phyloP scores from a whole-genome alignment of 768 basidiomycete genomes.

The Termitomyces bulborhizus region DNA sequence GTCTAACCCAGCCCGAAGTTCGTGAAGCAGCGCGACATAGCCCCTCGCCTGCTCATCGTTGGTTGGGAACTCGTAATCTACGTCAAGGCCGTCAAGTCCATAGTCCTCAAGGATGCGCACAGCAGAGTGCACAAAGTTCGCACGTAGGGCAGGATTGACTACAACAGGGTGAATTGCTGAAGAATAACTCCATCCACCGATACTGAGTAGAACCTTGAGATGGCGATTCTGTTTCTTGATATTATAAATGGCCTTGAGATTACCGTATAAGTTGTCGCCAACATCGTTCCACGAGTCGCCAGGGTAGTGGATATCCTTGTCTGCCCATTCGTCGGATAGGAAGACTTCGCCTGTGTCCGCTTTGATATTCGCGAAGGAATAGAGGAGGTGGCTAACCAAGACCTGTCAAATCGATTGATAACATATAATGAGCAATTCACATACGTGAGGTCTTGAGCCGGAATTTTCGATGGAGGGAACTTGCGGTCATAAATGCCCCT shows the following conservation, averaged over 20 bases:
- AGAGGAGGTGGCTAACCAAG: too few relatives aligned
- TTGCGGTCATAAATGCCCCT: too few relatives aligned
- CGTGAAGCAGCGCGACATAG: too few relatives aligned
- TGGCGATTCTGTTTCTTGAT: constrained; percentile 84
- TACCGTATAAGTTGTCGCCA: constrained; percentile 79
- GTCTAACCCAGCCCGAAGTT: too few relatives aligned
- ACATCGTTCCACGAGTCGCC: constrained; percentile 93
- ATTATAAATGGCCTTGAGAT: constrained; percentile 60
- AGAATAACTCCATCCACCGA: constrained; percentile 91
- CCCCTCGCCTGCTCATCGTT: too few relatives aligned
- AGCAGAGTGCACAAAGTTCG: constrained; percentile 70
- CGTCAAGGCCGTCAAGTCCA: constrained; percentile 85
- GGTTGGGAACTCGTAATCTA: too few relatives aligned
- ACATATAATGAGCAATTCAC: too few relatives aligned
- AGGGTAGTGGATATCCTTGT: constrained; percentile 94
- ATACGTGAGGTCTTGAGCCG: too few relatives aligned
- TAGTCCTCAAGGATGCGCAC: constrained; percentile 84
- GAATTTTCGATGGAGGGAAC: too few relatives aligned
- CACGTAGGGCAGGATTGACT: constrained; percentile 29
- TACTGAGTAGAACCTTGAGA: constrained; percentile 51
- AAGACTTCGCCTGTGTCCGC: constrained; percentile 86
- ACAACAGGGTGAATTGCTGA: constrained; percentile 57
- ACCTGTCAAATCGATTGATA: too few relatives aligned
- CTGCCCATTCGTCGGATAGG: constrained; percentile 90
- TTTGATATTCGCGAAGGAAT: not conserved